phyloP scores from a whole-genome alignment of 768 basidiomycete species.

The Amanita subjunquillea region DNA sequence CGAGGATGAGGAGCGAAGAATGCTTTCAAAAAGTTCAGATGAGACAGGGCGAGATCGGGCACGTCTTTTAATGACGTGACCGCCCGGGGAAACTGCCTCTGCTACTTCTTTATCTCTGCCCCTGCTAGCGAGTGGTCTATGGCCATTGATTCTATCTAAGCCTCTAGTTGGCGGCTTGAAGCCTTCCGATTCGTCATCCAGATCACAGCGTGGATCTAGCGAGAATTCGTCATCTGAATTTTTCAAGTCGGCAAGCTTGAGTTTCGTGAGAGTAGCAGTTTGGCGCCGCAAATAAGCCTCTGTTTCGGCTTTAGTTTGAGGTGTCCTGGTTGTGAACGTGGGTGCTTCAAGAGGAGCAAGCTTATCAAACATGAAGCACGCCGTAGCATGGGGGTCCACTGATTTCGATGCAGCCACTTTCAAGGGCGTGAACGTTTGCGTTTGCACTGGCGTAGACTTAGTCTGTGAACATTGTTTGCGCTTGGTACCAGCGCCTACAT shows the following conservation, averaged over 20 bases:
- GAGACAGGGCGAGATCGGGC: slow-evolving; percentile 68
- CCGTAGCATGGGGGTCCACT: slow-evolving; percentile 24
- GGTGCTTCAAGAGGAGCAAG: slow-evolving; percentile 47
- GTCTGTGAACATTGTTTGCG: slow-evolving; percentile 46
- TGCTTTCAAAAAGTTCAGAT: slow-evolving; percentile 47
- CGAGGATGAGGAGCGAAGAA: slow-evolving; percentile 32
- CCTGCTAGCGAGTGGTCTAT: slow-evolving; percentile 13
- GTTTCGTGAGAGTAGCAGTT: slow-evolving; percentile 53
- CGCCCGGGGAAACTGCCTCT: slow-evolving; percentile 66
- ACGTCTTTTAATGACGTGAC: slow-evolving; percentile 65
- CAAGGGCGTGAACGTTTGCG: slow-evolving; percentile 36
- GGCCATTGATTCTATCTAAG: slow-evolving; percentile 6
- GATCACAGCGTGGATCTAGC: slow-evolving; percentile 44
- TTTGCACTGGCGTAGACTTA: slow-evolving; percentile 45
- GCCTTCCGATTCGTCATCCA: slow-evolving; percentile 23
- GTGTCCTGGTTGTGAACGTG: slow-evolving; percentile 36
- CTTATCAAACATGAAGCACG: slow-evolving; percentile 32
- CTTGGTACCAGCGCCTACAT: slow-evolving; percentile 45
- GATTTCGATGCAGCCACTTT: slow-evolving; percentile 30
- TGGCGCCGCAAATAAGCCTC: slow-evolving; percentile 40
- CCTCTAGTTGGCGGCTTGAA: slow-evolving; percentile 14
- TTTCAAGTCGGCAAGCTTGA: slow-evolving; percentile 49
- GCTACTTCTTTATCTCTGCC: slow-evolving; percentile 44
- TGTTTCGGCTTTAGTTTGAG: slow-evolving; percentile 44
- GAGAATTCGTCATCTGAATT: slow-evolving; percentile 35